Evolutionary conservation across 768 basidiomycete genomes (phyloP), one percentile per base, ranked within the genome.

Genomic region (Leccinum olivaceopallidum): DNA sequence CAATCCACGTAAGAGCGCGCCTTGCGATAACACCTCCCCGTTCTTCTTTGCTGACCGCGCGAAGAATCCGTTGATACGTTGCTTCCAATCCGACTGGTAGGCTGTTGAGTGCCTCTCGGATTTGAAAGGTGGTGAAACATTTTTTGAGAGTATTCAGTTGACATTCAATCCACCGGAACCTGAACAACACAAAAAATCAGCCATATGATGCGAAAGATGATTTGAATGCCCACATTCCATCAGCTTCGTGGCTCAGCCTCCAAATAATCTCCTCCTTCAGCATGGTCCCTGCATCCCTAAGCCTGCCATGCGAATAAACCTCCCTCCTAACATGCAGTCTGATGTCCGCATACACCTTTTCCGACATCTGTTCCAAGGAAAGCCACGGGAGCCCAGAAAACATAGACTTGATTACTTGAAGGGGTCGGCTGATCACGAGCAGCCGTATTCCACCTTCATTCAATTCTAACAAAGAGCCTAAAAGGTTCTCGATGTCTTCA

Each of bases 301-400:
- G 42, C 18, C 56, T 26, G 16, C 56, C 37, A 9, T 57, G 52
- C 26, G 63, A 61, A 28, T 57, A 53, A 6, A 66, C 5, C 39
- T 55, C 64, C 12, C 53, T 60, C 6, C 5, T 44, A 1, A 66
- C 39, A 8, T 67, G 59, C 3, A 50, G 18, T 10, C 20, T 5
- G 12, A 67, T 66, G 18, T 67, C 64, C 4, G 24, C 62, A 61
- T 63, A 12, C 44, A 44, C 44, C 44, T 44, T 2, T 44, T 9
- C 20, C 10, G n/a, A 20, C 44, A 44, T 44, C 1, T 4, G 3
- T 12, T 61, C 59, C 56, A 67, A 54, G 4, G 52, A 55, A 24
- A 67, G 30, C 22, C 20, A 58, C 0, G 62, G 55, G 3, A 61
- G 56, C 3, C 6, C 14, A 0, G 30, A 47, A 3, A 67, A 48